Evolutionary conservation across 768 basidiomycete genomes (phyloP), one percentile per base, ranked within the genome.

Genomic region (Phaffia tasmanica): DNA sequence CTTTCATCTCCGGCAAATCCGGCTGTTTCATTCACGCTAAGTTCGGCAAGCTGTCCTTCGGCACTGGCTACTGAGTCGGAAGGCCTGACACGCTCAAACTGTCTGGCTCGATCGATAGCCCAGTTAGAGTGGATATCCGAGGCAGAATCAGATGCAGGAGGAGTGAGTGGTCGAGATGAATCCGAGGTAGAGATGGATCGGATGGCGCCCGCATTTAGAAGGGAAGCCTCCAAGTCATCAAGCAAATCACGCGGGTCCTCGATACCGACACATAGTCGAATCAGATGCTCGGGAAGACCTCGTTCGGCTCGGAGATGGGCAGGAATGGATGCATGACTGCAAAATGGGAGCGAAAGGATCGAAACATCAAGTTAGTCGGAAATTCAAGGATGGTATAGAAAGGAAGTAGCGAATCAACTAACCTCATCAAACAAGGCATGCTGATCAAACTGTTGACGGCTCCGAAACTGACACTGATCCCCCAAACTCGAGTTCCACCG

Each of bases 391-490:
- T 11, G 35, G 35, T 42, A 30, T 8, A 3, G 9, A 5, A 25
- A 63, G 27, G 62, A 21, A 57, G 9, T n/a, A 27, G 27, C 21
- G 47, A 47, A n/a, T n/a, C n/a, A 6, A 87, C 93, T 79, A 77
- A 98, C 94, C 92, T 95, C 95, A 99, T 98, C 72, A 90, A 85
- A 76, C 95, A 98, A 48, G 95, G 95, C 94, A 99, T 97, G 70
- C 88, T 91, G 78, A 98, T 98, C 76, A 99, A 76, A 73, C 89
- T 91, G 79, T 99, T 99, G 69, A 99, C 93, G 71, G 89, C 92
- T 42, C 95, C 95, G 73, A 99, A 99, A 75, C 89, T 92, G 72
- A 99, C 95, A 69, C 87, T 90, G 73, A 99, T 97, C 23, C 93
- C 89, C 93, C 94, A 99, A 30, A 99, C 79, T 62, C 91, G 82